phyloP scores from a whole-genome alignment of 2,329 filamentous ascomycete genomes.

The Curvularia hawaiiensis region DNA sequence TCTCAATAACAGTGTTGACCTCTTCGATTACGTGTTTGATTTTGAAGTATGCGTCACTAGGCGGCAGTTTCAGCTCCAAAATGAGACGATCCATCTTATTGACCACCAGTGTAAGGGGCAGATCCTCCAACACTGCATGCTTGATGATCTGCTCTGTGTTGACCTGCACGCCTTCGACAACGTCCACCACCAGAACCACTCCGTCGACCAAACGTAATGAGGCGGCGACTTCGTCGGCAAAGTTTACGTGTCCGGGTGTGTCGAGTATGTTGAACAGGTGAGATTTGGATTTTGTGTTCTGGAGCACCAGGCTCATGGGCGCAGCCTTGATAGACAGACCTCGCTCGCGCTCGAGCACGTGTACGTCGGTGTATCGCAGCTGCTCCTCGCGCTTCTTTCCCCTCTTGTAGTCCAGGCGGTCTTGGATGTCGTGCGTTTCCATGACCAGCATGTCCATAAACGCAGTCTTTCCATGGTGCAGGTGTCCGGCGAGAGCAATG shows the following conservation, averaged over 20 bases:
- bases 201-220: slow-evolving; percentile 88
- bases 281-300: slow-evolving; percentile 88
- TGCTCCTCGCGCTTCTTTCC: slow-evolving; percentile 87
- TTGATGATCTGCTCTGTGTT: slow-evolving; percentile 98
- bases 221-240: slow-evolving; percentile 94
- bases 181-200: slow-evolving; percentile 90
- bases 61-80: slow-evolving; percentile 89
- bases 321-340: slow-evolving; percentile 91
- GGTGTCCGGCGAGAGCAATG: slow-evolving; percentile 85
- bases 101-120: slow-evolving; percentile 87
- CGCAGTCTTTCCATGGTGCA: slow-evolving; percentile 97
- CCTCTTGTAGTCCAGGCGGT: slow-evolving; percentile 77
- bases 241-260: slow-evolving; percentile 97
- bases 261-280: slow-evolving; percentile 95
- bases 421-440: slow-evolving; percentile 88
- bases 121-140: slow-evolving; percentile 86
- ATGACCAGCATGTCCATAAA: slow-evolving; percentile 98
- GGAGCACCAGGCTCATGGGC: slow-evolving; percentile 92
- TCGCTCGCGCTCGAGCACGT: slow-evolving; percentile 84
- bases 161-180: slow-evolving; percentile 98
- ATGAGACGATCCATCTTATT: slow-evolving; percentile 99
- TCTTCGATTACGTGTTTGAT: slow-evolving; percentile 98
- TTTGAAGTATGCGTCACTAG: slow-evolving; percentile 97
- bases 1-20: slow-evolving; percentile 94
- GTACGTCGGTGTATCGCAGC: slow-evolving; percentile 91